Percentiles rank a stretch among this genome's conserved stretches.
phyloP scores from a whole-genome alignment of 345 rosid genomes.

The Eucalyptus guilfoylei region DNA sequence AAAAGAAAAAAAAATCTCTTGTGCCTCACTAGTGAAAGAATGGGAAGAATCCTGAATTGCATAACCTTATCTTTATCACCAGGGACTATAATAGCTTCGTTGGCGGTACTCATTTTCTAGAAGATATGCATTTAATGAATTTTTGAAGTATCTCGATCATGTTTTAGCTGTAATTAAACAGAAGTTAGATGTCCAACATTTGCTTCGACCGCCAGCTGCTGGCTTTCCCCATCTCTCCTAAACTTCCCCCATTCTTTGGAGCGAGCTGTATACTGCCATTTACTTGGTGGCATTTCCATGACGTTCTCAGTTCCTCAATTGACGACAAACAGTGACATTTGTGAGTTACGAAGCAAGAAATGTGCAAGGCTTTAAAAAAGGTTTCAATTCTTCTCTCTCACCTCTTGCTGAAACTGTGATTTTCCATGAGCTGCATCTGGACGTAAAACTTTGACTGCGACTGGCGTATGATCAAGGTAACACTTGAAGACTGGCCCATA shows the following conservation, averaged over 20 bases:
- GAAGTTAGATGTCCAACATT: not conserved
- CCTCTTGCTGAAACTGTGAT: slow-evolving; percentile 87
- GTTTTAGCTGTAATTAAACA: not conserved
- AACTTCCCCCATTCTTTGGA: not conserved
- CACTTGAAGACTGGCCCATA: slow-evolving; percentile 90
- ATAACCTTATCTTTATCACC: not conserved
- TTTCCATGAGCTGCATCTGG: slow-evolving; percentile 97
- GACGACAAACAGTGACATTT: not conserved
- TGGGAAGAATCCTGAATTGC: not conserved
- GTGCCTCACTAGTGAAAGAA: not conserved
- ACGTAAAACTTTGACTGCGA: slow-evolving; percentile 78
- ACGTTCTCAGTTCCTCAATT: not conserved
- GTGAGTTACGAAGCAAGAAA: not conserved
- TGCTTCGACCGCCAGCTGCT: not conserved
- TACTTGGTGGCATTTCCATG: not conserved
- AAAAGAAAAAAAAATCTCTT: not conserved
- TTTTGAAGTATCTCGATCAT: not conserved
- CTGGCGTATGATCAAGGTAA: slow-evolving; percentile 71
- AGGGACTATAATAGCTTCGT: not conserved
- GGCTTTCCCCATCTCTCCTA: not conserved
- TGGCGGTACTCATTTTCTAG: not conserved
- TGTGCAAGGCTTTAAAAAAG: not conserved
- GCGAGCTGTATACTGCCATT: not conserved
- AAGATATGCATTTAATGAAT: not conserved
- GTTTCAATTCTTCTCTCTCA: slow-evolving; percentile 1